Evolutionary conservation across 176 grass and related monocot species (phyloP), one percentile per base, ranked within the genome.

Genomic region (Oryza punctata): DNA sequence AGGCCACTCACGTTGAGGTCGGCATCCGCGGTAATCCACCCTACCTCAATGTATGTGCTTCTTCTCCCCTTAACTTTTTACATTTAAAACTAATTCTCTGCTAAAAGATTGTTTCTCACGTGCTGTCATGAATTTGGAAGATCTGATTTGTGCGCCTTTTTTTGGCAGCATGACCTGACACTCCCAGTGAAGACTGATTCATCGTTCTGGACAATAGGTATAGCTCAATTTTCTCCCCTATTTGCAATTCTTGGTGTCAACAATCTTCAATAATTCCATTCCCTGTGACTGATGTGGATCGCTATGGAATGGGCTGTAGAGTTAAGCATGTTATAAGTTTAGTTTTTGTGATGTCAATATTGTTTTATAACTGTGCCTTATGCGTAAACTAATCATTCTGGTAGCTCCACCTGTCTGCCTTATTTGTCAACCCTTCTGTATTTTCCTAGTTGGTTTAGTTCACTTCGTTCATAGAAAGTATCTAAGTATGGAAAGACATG

Each of bases 131-230:
- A 67, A 6, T 47, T 61, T 37, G 18, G 21, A 25, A 23, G 23
- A 46, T 82, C 68, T 85, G 0, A 41, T 77, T 75, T 80, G n/a
- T 63, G 11, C 59, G 3, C 23, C 2, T 65, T 19, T 25, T 63
- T 85, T 87, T 85, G 76, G 79, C 85, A 99, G 91, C 91, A 96
- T 60, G 85, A 94, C 68, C 89, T 99, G 68, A 82, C 81, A 57
- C 85, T 43, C 68, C 91, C 89, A 0, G 93, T 99, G 77, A 99
- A 99, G 96, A 96, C 91, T 0, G 96, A 99, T 86, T 96, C 89
- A 2, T 96, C 93, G n/a, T 99, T 96, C 84, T 94, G 96, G 96
- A 96, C 93, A 9, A 87, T 98, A 40, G 96, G 96, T 98, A 86
- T 65, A 77, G 14, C 64, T 59, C 3, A 8, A 32, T 54, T 70